phyloP scores from a whole-genome alignment of 352 stramenopile genomes.

The Phytophthora pluvialis region DNA sequence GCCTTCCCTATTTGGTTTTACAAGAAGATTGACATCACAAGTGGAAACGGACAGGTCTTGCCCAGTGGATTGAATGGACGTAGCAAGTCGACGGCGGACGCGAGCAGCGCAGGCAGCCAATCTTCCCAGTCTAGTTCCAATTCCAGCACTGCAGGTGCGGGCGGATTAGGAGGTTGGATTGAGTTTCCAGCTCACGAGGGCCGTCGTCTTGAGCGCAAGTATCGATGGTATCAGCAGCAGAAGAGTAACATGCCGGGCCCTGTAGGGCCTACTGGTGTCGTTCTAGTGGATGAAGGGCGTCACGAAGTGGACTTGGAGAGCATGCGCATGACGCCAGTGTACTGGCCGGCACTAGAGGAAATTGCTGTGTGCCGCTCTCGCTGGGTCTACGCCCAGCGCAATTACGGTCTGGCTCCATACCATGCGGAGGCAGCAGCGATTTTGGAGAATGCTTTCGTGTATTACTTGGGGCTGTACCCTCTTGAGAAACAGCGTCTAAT shows the following conservation, averaged over 20 bases:
- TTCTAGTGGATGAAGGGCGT: slow-evolving; percentile 84
- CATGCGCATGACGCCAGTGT: slow-evolving; percentile 84
- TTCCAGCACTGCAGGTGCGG: slow-evolving; percentile 17
- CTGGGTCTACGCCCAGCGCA: slow-evolving; percentile 86
- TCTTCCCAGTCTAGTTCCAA: slow-evolving; percentile 13
- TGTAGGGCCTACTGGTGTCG: slow-evolving; percentile 49
- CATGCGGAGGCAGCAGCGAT: slow-evolving; percentile 51
- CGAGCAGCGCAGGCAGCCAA: slow-evolving; percentile 8
- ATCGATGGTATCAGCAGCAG: slow-evolving; percentile 67
- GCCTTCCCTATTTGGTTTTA: slow-evolving; percentile 88
- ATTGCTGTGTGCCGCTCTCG: slow-evolving; percentile 70
- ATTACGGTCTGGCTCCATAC: slow-evolving; percentile 85
- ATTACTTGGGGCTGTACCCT: slow-evolving; percentile 76
- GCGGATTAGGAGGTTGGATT: slow-evolving; percentile 55
- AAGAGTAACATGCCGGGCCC: slow-evolving; percentile 47
- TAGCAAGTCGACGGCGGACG: slow-evolving; percentile 13
- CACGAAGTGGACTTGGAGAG: slow-evolving; percentile 80
- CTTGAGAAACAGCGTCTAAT: slow-evolving; percentile 66
- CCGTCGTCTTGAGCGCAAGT: slow-evolving; percentile 71
- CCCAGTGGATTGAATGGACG: slow-evolving; percentile 42
- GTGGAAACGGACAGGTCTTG: slow-evolving; percentile 40
- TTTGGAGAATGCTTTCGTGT: slow-evolving; percentile 72
- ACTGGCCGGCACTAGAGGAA: slow-evolving; percentile 77
- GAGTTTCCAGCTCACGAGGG: slow-evolving; percentile 81
- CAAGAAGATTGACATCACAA: slow-evolving; percentile 60